A percentile compares a stretch with the other conserved stretches of the same genome.
phyloP scores from a whole-genome alignment of 345 rosid species.

The Zanthoxylum bungeanum region DNA sequence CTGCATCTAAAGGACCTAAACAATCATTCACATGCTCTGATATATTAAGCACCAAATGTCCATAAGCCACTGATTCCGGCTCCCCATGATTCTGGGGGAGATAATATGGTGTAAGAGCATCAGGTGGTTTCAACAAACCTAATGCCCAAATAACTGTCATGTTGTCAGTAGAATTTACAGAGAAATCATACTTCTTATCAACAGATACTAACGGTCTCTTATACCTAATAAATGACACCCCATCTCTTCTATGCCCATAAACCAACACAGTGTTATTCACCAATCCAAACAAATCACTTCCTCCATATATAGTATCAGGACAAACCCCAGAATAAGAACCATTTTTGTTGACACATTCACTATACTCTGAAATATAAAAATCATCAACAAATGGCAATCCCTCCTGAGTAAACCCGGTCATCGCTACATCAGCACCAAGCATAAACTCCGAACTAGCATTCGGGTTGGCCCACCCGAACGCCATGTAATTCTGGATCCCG shows the following conservation, averaged over 20 bases:
- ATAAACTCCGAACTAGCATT: constrained; percentile 44
- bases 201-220: constrained; percentile 52
- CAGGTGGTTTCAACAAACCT: constrained; percentile 88
- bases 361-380: constrained; percentile 62
- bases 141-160: constrained; percentile 85
- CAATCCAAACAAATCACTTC: constrained; percentile 39
- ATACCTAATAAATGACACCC: constrained; percentile 86
- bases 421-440: constrained; percentile 77
- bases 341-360: constrained; percentile 68
- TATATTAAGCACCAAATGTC: constrained; percentile 47
- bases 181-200: constrained; percentile 73
- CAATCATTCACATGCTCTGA: constrained; percentile 48
- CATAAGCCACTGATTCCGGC: constrained; percentile 35
- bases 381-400: constrained; percentile 84
- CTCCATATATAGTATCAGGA: constrained; percentile 69
- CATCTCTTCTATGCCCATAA: constrained; percentile 94
- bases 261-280: constrained; percentile 65
- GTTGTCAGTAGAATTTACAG: constrained; percentile 48
- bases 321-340: constrained; percentile 77
- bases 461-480: constrained; percentile 88
- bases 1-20: constrained; percentile 65
- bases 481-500: constrained; percentile 69
- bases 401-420: constrained; percentile 69
- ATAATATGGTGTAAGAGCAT: constrained; percentile 66
- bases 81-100: constrained; percentile 92